Evolutionary conservation across 139 green algal genomes (phyloP), one percentile per base, ranked within the genome.

Genomic region (Zygnema circumcarinatum): DNA sequence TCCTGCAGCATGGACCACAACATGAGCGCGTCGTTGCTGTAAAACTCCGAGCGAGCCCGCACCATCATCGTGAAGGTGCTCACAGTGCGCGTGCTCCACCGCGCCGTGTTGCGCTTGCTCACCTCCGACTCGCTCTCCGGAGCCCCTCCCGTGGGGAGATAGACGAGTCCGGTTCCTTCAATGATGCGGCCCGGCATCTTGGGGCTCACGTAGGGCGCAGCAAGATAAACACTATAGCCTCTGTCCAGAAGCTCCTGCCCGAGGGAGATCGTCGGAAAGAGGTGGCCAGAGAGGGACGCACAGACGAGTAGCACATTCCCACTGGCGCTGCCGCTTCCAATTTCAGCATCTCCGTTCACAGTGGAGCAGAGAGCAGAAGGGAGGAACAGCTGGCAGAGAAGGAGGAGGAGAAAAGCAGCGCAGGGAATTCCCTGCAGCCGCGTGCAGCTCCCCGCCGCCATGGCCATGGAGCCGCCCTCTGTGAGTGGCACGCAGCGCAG

Each of bases 151-250:
- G 69, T 41, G 11, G 35, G 35, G 11, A 78, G 35, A 41, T 78
- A 41, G 16, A 39, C 3, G 11, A 78, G 11, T n/a, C 69, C 69
- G 7, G 69, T 78, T 22, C 69, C 69, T 3, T 78, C 69, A 20
- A 78, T 78, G 35, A 78, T 39, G 7, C 69, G 35, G 7, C 69
- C 69, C 35, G 69, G 69, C 69, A 78, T 78, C 11, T 41, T 39
- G 3, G 35, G 35, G 16, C 69, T 78, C 11, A 78, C 69, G 11
- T 41, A 78, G 16, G 69, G 69, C 7, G 69, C 69, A 39, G 69
- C 69, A 22, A 78, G 16, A 41, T 38, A 41, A 52, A 78, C 69
- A 25, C 16, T 78, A 16, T 78, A 78, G 69, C 69, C 69, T 16
- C 69, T 78, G 16, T 41, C 36, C 7, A 78, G 35, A 7, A 78